Conservation (phyloP, 2,329 filamentous ascomycete genomes). For the Magnaporthiopsis rhizophila region DNA sequence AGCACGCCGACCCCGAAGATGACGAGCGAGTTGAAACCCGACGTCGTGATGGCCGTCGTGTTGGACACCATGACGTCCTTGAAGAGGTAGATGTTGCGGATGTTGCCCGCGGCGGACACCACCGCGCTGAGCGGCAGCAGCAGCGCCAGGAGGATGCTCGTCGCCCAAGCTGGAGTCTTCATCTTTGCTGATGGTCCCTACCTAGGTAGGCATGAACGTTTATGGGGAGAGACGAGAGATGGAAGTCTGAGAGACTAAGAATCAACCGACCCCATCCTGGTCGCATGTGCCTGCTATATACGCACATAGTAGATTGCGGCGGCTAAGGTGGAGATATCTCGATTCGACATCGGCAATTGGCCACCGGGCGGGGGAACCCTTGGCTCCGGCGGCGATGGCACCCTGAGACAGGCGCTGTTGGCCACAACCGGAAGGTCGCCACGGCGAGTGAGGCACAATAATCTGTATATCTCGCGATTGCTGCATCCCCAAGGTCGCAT, state of each 20-base stretch:
- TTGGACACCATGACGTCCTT: constrained; percentile 37
- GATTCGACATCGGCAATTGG: neutral
- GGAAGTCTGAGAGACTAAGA: neutral
- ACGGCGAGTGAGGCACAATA: neutral
- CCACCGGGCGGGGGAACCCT: neutral
- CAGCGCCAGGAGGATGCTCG: neutral
- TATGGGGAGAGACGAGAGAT: neutral
- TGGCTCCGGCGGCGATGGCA: neutral
- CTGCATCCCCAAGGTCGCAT: neutral
- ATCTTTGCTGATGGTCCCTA: neutral
- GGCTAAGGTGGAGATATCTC: neutral
- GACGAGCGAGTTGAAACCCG: constrained; percentile 33
- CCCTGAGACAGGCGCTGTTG: neutral
- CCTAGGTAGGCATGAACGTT: neutral
- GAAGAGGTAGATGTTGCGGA: constrained; percentile 29
- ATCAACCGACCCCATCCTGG: neutral
- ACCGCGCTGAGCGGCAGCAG: neutral
- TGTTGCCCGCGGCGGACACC: neutral
- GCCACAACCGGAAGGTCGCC: neutral
- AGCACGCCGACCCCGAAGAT: constrained; percentile 36
- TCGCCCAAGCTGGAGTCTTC: constrained; percentile 1
- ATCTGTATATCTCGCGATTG: neutral
- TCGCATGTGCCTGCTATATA: neutral
- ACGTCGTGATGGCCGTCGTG: constrained; percentile 30
- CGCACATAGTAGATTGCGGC: neutral